Base-by-base conservation (phyloP, 495 filamentous ascomycete genomes). In the Xylaria palmicola region DNA sequence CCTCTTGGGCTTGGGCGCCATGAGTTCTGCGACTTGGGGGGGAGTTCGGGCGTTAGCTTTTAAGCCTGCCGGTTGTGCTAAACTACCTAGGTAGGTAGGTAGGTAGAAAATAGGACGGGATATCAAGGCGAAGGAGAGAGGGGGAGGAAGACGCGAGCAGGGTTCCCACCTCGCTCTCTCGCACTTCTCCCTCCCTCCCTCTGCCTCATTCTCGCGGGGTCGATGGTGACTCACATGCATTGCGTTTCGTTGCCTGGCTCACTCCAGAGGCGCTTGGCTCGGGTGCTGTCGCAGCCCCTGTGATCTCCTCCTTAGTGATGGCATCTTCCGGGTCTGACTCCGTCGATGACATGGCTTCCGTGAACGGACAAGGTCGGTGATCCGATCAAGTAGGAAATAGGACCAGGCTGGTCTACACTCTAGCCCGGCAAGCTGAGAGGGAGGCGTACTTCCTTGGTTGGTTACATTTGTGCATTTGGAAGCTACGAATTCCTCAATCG, bases 1-100 rank as follows among this genome's bases (percentile, higher is more conserved):
- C n/a, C 7, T 53, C 41, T 60, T 85, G 52, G 72, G 70, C 68
- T 86, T 85, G 10, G 82, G 79, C 4, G 81, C 75, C 81, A 93
- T 89, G 56, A 94, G 83, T 60, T 88, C 85, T 63, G 85, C 73
- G 73, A 92, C 88, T 71, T 62, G 53, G 60, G 30, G 17, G 17
- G 4, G 43, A 26, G n/a, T n/a, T n/a, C n/a, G n/a, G n/a, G n/a
- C 34, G 61, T 30, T 44, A 30, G 56, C 20, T 45, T 56, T 10
- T 6, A n/a, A n/a, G n/a, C n/a, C n/a, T n/a, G n/a, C n/a, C n/a
- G 2, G 30, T 7, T 15, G 7, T 54, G 1, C 45, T 48, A 26
- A 12, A n/a, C 36, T 8, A 24, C 19, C 0, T 17, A 40, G 8
- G 24, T 5, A 44, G 13, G 52, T 32, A 2, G 36, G 40, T 22